phyloP scores from a whole-genome alignment of 2,329 filamentous ascomycete species.

The Fusarium liriodendri region DNA sequence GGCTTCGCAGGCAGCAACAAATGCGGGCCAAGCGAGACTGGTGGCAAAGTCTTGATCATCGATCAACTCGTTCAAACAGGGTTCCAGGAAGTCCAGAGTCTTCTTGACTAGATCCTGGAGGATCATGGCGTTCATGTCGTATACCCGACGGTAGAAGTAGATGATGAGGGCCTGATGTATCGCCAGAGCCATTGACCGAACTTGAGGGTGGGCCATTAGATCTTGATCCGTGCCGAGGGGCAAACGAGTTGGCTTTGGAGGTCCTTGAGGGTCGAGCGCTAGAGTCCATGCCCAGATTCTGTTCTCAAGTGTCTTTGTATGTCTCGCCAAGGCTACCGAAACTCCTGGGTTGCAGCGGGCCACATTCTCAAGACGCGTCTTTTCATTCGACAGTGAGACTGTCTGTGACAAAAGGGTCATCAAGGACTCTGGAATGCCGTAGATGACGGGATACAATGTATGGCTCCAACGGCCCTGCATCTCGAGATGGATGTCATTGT shows the following conservation, averaged over 20 bases:
- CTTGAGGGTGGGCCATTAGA: slow-evolving; percentile 34
- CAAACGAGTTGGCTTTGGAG: slow-evolving; percentile 11
- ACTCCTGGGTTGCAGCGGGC: slow-evolving; percentile 37
- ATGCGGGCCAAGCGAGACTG: slow-evolving; percentile 56
- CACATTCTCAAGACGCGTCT: slow-evolving; percentile 44
- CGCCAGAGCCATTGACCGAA: slow-evolving; percentile 43
- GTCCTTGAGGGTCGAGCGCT: slow-evolving; percentile 6
- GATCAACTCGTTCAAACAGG: slow-evolving; percentile 46
- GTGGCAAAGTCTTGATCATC: slow-evolving; percentile 52
- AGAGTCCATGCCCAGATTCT: slow-evolving; percentile 48
- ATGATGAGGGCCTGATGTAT: slow-evolving; percentile 57
- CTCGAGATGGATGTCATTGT: slow-evolving; percentile 58
- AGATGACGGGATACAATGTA: slow-evolving; percentile 58
- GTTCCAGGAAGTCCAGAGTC: slow-evolving; percentile 51
- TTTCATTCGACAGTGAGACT: slow-evolving; percentile 57
- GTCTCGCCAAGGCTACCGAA: slow-evolving; percentile 41
- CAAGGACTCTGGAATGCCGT: slow-evolving; percentile 55
- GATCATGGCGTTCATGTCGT: slow-evolving; percentile 51
- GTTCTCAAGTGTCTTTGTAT: slow-evolving; percentile 47
- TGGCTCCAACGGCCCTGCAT: slow-evolving; percentile 52
- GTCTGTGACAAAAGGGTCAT: slow-evolving; percentile 55
- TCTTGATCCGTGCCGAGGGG: slow-evolving; percentile 12
- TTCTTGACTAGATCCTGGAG: slow-evolving; percentile 52
- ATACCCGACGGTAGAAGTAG: slow-evolving; percentile 58
- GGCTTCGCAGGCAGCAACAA: slow-evolving; percentile 57